Base-by-base conservation (phyloP, 495 filamentous ascomycete genomes). In the Parmelia sp. region DNA sequence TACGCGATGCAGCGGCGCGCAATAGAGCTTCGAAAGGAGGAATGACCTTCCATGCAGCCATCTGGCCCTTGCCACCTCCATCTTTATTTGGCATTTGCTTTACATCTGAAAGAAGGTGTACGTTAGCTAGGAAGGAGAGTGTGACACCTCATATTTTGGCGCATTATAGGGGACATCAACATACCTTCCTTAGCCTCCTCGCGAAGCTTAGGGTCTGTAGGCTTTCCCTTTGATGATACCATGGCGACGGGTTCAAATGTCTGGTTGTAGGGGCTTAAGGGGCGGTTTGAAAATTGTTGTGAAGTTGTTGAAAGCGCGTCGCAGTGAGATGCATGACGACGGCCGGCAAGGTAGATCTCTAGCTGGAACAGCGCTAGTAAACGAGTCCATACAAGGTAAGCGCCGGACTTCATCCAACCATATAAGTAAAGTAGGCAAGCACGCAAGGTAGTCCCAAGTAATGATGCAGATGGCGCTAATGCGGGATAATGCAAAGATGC, bases 41-140 rank as follows among this genome's bases (percentile, higher is more conserved):
- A 58, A 71, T 66, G 44, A 80, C 81, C 75, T 84, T 84, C 81
- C 82, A 84, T 14, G 81, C 82, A 23, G 79, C 75, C 82, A 79
- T 81, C 61, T 83, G 77, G 14, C 81, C 81, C 61, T 83, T 75
- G 37, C 81, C 82, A 51, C 75, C 71, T 2, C 82, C 81, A 25
- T 82, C 80, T 68, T 83, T 83, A 65, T 84, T 83, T 75, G 65
- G 81, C 78, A 63, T 83, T 69, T 78, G 64, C 64, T 49, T 68
- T 31, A 68, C 66, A 68, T 68, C 66, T 68, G 37, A 1, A 23
- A 11, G 55, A 40, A 29, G 33, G 42, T 9, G 53, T 37, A 64
- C 45, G 57, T 66, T 35, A 66, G 64, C 57, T 62, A 31, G 19
- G 9, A 19, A 58, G 9, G 25, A 21, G 19, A 59, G n/a, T 58